A percentile compares a stretch with the other conserved stretches of the same genome.
Conservation (phyloP, 805 yeast genomes). For the Hyphopichia homilentoma region DNA sequence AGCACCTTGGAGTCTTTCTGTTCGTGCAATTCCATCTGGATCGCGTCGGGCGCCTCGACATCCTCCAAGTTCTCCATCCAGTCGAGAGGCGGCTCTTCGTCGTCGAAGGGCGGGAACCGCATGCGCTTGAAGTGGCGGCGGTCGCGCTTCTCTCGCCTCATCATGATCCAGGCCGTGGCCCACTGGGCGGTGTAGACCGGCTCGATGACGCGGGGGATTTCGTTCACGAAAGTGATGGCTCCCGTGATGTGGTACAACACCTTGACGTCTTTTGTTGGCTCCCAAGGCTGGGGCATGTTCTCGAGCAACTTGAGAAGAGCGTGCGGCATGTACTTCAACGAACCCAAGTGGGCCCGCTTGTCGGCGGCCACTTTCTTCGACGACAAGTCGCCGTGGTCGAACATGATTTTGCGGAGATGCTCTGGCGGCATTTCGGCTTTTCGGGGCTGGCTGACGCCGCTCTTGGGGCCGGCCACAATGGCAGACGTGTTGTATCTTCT, state of each 20-base stretch:
- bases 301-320: constrained; percentile 86
- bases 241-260: constrained; percentile 90
- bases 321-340: constrained; percentile 93
- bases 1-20: constrained; percentile 55
- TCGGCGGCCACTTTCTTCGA: constrained; percentile 76
- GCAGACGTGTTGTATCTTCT: constrained; percentile 40
- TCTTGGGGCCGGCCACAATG: constrained; percentile 19
- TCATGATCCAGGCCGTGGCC: constrained; percentile 89
- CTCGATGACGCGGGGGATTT: constrained; percentile 85
- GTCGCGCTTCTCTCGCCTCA: constrained; percentile 93
- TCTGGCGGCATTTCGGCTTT: constrained; percentile 91
- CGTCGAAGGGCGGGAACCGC: constrained; percentile 95
- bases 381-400: constrained; percentile 81
- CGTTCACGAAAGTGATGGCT: constrained; percentile 93
- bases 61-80: constrained; percentile 79
- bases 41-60: constrained; percentile 67
- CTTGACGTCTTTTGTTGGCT: constrained; percentile 73
- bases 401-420: constrained; percentile 79
- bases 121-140: constrained; percentile 85
- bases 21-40: constrained; percentile 62
- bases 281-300: constrained; percentile 99
- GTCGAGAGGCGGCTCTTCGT: constrained; percentile 89
- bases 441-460: constrained; percentile 52
- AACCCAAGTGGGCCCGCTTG: constrained; percentile 83
- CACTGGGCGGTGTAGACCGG: constrained; percentile 93